Base-by-base conservation (phyloP, 2,329 filamentous ascomycete species). In the Arthrobotrys sinensis region DNA sequence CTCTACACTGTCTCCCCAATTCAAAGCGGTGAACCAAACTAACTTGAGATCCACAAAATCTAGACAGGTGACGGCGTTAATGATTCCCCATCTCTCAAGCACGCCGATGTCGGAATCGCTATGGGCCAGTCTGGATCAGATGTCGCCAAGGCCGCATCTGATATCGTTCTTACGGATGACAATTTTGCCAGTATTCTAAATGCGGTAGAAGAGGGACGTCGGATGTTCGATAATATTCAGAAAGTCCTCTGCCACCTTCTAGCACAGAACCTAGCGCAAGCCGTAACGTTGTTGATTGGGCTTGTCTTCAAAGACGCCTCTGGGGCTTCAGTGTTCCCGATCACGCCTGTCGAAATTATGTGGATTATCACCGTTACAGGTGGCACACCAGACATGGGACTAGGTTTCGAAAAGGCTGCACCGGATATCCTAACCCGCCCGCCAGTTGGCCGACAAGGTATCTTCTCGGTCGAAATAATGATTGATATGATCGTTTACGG, bases 311-410 rank as follows among this genome's bases (percentile, higher is more conserved):
- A 93, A 82, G 93, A 97, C 82, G 80, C 84, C 1, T 85, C 87
- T 8, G 88, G 89, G 5, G 88, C 92, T 76, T 96, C 93, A 0
- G 93, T 97, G 7, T 97, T 96, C 84, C 93, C 93, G 3, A 89
- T 97, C 52, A 90, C 92, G 0, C 93, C 93, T 0, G 90, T 97
- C 6, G 91, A 97, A 82, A 95, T 97, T 79, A 88, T 97, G 76
- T 97, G 93, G 93, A 93, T 97, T 84, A 97, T 97, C 85, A 94
- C 97, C 91, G 89, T 96, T 68, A 97, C 94, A 0, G 95, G 92
- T 43, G 82, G 82, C 76, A 90, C 96, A 83, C 93, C 93, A 0
- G 94, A 94, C 75, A 96, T 97, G 86, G 94, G 93, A 45, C 89
- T 97, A 0, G 93, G 93, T 19, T 91, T 93, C 80, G 93, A 97